Evolutionary conservation across 495 filamentous ascomycete species (phyloP), one percentile per base, ranked within the genome.

Genomic region (Ascodesmis nigricans): DNA sequence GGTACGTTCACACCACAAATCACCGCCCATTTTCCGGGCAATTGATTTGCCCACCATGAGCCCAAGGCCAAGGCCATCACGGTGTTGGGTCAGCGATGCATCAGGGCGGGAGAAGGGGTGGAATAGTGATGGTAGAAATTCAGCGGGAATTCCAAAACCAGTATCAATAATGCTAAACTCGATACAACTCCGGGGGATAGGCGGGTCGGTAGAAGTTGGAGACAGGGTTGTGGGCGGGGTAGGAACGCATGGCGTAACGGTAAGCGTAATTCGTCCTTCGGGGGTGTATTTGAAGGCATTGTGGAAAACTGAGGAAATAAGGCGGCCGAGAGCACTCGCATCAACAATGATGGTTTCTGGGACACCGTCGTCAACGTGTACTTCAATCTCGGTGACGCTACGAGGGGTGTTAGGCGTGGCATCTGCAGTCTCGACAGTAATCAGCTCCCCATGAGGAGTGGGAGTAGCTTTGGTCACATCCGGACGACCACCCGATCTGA

Each of bases 221-320:
- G n/a, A n/a, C n/a, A n/a, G n/a, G n/a, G n/a, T n/a, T n/a, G n/a
- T n/a, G n/a, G n/a, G n/a, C n/a, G n/a, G n/a, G 36, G 58, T 62
- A 33, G 54, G 36, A 33, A 60, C 63, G 21, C 33, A n/a, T 22
- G 40, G 19, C 24, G 56, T 61, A 5, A 67, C 70, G 21, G 47
- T 62, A 3, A 82, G 50, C 1, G 56, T 62, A 32, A 82, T 73
- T n/a, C 54, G 59, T 14, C 77, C 77, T 34, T 58, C 60, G 39
- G 76, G 70, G 0, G 78, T 80, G 44, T 81, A 83, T 49, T 83
- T 83, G 35, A 82, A 64, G 3, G 77, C 78, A 50, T 82, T 83
- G 19, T 78, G 56, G 36, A 79, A 67, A 10, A 82, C 65, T 38
- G 73, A 75, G 5, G 74, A 77, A 1, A 79, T 64, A 37, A 77